A percentile compares a stretch with the other conserved stretches of the same genome.
Conservation (phyloP, 768 basidiomycete species). For the Boletus sp. region DNA sequence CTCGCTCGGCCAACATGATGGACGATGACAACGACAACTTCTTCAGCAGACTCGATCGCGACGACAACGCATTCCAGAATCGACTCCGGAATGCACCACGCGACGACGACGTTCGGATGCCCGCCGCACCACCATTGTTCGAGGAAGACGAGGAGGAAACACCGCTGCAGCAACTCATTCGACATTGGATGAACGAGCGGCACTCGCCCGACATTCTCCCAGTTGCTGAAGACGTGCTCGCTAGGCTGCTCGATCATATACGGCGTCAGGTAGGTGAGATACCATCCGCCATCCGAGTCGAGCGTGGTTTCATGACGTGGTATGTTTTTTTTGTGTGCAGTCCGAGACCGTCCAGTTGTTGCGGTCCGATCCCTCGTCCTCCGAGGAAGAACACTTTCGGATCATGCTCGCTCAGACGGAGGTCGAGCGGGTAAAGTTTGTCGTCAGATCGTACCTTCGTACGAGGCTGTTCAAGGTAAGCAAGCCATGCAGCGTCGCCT, state of each 20-base stretch:
- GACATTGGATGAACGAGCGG: conserved; percentile 86
- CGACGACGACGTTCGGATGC: conserved; percentile 30
- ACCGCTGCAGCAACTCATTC: conserved; percentile 65
- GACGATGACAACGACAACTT: conserved; percentile 30
- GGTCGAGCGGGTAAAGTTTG: conserved; percentile 90
- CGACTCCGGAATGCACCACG: conserved; percentile 37
- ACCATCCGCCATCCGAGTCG: background rate
- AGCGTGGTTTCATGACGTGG: conserved; percentile 1
- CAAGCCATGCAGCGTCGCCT: background rate
- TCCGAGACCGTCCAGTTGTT: conserved; percentile 75
- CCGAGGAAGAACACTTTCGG: conserved; percentile 90
- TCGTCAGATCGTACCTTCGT: conserved; percentile 85
- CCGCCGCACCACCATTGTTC: conserved; percentile 24
- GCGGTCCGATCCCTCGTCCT: conserved; percentile 77
- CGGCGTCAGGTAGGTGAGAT: conserved; percentile 68
- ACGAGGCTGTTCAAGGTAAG: conserved; percentile 81
- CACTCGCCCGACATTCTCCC: conserved; percentile 79
- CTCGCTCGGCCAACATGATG: conserved; percentile 4
- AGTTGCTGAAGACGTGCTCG: conserved; percentile 66
- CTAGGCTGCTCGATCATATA: conserved; percentile 69
- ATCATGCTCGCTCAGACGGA: conserved; percentile 94
- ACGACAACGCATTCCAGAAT: conserved; percentile 28
- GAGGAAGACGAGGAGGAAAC: conserved; percentile 48
- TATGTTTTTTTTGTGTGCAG: conserved; percentile 36
- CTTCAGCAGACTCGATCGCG: conserved; percentile 26